phyloP scores from a whole-genome alignment of 1,139 yeast genomes.

The Pichia sp. region DNA sequence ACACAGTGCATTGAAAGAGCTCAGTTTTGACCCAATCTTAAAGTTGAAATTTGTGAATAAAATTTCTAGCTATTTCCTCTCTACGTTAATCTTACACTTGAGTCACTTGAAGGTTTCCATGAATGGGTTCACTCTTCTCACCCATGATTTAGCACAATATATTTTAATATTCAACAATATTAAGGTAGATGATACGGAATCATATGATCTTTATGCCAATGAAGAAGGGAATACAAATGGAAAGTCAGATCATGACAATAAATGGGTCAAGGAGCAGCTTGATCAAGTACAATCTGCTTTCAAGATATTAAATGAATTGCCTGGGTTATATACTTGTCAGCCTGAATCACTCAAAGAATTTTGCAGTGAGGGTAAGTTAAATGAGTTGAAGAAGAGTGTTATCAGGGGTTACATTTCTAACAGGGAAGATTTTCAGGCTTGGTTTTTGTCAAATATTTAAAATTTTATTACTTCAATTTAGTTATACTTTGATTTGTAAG shows the following conservation, averaged over 20 bases:
- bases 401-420: conserved; percentile 12
- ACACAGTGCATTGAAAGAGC: conserved; percentile 16
- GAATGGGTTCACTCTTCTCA: conserved; percentile 78
- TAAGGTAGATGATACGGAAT: conserved; percentile 35
- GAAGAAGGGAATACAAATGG: not conserved
- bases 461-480: too few relatives aligned
- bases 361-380: conserved; percentile 77
- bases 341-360: conserved; percentile 70
- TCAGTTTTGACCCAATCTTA: conserved; percentile 23
- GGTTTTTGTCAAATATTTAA: conserved; percentile 23
- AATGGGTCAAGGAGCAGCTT: conserved; percentile 16
- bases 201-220: not conserved
- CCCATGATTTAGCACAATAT: conserved; percentile 78
- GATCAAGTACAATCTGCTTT: conserved; percentile 58
- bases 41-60: conserved; percentile 32
- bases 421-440: conserved; percentile 24
- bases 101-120: conserved; percentile 73
- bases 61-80: conserved; percentile 59
- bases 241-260: not conserved
- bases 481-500: too few relatives aligned
- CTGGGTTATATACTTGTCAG: conserved; percentile 80
- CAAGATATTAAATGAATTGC: conserved; percentile 72
- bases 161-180: conserved; percentile 61
- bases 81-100: conserved; percentile 64
- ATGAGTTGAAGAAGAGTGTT: conserved; percentile 60